Conservation (phyloP, 495 filamentous ascomycete genomes). For the Daldinia vernicosa region DNA sequence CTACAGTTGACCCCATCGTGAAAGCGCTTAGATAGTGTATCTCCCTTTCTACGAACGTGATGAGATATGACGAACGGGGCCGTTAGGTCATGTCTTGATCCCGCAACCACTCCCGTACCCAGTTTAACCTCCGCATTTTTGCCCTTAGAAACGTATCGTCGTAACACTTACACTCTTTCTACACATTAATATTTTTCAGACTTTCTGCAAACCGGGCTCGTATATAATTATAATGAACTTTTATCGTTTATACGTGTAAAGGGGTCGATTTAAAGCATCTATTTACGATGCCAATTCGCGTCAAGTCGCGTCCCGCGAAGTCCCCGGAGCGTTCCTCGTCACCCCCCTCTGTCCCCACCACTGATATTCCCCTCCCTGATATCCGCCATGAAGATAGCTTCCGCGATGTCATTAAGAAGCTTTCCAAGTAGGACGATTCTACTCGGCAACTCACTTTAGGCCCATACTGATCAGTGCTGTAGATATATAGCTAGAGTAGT, state of each 20-base stretch:
- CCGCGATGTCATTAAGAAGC: conserved; percentile 70
- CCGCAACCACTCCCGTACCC: not conserved
- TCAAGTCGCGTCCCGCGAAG: conserved; percentile 52
- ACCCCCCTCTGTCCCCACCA: conserved; percentile 8
- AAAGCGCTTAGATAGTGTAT: conserved; percentile 10
- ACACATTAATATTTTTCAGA: not conserved
- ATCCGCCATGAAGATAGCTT: conserved; percentile 73
- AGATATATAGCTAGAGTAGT: conserved; percentile 73
- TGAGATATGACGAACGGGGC: conserved; percentile 15
- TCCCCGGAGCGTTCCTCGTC: conserved; percentile 39
- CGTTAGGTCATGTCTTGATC: conserved; percentile 2
- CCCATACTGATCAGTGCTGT: conserved; percentile 20
- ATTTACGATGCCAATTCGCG: conserved; percentile 54
- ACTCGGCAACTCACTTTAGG: not conserved
- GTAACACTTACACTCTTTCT: not conserved
- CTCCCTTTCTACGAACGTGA: not conserved
- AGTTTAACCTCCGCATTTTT: conserved; percentile 9
- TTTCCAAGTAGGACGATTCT: conserved; percentile 64
- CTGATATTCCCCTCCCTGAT: conserved; percentile 60
- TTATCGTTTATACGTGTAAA: not conserved
- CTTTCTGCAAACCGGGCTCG: not conserved
- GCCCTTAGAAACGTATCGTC: not conserved
- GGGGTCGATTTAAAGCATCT: conserved; percentile 6
- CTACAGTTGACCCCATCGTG: conserved; percentile 16
- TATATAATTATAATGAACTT: not conserved